Evolutionary conservation across 148 eudicot genomes (phyloP).

Genomic region (Rhododendron vialii): DNA sequence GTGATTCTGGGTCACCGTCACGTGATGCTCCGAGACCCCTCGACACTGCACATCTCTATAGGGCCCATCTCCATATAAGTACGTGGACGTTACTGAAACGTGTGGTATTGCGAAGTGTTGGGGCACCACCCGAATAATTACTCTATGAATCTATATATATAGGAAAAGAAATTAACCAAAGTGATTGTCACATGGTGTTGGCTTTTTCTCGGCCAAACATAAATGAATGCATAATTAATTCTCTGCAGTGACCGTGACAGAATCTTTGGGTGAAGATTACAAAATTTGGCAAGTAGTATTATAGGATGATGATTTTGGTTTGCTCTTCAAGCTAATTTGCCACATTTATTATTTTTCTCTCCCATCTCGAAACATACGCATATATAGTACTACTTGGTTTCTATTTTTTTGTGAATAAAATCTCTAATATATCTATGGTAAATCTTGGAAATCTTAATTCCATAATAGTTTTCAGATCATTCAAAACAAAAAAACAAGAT

Average conservation of each 20-base stretch:
- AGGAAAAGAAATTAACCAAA: no score
- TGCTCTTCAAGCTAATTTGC: neutral
- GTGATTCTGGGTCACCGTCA: neutral
- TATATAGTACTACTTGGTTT: neutral
- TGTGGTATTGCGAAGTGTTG: neutral
- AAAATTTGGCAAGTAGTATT: neutral
- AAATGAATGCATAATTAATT: neutral
- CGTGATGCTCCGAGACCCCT: neutral
- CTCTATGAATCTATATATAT: no score
- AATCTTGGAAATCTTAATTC: neutral
- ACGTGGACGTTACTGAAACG: no score
- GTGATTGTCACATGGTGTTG: neutral
- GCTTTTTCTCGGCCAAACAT: neutral
- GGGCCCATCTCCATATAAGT: no score
- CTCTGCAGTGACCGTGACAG: neutral
- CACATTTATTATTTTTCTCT: neutral
- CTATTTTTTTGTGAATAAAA: neutral
- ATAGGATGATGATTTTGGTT: neutral
- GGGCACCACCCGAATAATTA: neutral
- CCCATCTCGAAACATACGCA: neutral
- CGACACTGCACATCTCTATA: neutral
- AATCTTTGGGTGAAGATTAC: neutral
- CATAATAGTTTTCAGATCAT: no score
- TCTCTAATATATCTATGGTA: neutral
- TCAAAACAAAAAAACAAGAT: neutral